A percentile compares a stretch with the other conserved stretches of the same genome.
These are phyloP conservation scores for Acorus gramineus DNA, from an alignment of 106 monocot genomes.

Conservation along the genomic window DNA sequence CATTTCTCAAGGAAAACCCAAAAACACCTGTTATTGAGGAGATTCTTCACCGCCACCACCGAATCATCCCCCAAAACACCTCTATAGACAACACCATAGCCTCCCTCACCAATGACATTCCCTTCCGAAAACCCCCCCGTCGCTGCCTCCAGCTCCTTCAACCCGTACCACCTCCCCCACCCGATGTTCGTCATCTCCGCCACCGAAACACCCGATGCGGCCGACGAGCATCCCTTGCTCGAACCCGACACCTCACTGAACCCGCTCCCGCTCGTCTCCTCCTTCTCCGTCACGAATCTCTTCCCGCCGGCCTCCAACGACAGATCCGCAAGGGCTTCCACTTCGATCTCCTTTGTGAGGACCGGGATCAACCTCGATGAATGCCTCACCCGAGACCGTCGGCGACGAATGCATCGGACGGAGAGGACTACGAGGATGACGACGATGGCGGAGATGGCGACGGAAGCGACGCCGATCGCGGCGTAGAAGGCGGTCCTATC, in stretches of 20 bases:
- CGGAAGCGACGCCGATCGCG: conserved; percentile 71
- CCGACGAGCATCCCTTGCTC: conserved; percentile 6
- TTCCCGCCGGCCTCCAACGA: conserved; percentile 16
- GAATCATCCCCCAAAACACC: conserved; percentile 55
- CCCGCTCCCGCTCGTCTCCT: conserved; percentile 14
- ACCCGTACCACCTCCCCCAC: conserved; percentile 92
- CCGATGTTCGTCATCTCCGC: conserved; percentile 70
- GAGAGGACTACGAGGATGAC: conserved; percentile 71
- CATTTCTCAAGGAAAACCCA: not conserved
- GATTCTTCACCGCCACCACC: conserved; percentile 83
- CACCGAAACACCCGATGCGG: conserved; percentile 20
- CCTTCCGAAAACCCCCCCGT: conserved; percentile 68
- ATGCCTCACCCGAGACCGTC: conserved; percentile 6
- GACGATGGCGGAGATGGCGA: conserved; percentile 67
- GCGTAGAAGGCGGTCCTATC: conserved; percentile 41
- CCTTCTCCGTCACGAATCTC: conserved; percentile 22
- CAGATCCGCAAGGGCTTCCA: conserved; percentile 9
- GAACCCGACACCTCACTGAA: no score
- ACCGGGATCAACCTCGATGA: conserved; percentile 11
- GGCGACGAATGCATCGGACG: conserved; percentile 21
- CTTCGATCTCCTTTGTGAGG: conserved; percentile 47
- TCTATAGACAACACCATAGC: conserved; percentile 89
- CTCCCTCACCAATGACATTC: conserved; percentile 83
- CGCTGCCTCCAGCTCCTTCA: conserved; percentile 76
- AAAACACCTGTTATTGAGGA: conserved; percentile 80